phyloP scores from a whole-genome alignment of 768 basidiomycete species.

The Butyriboletus loyo region DNA sequence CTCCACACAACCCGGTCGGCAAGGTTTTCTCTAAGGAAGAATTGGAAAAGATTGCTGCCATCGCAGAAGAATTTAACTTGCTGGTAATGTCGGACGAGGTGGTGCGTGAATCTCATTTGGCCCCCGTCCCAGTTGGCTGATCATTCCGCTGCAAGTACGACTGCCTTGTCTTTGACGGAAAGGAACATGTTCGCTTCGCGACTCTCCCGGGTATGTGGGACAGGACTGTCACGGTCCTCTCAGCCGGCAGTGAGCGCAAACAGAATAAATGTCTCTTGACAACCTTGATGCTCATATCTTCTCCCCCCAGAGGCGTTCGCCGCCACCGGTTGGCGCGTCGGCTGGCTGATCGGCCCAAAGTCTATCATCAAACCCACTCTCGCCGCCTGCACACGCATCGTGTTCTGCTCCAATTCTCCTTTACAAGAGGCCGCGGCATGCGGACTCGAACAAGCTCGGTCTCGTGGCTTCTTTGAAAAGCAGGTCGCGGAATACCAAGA shows the following conservation, averaged over 20 bases:
- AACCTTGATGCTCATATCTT: not conserved
- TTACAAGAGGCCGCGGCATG: constrained; percentile 90
- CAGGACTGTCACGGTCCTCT: constrained; percentile 91
- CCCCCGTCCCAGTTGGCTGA: not conserved
- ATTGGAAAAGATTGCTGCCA: constrained; percentile 76
- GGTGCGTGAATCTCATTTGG: constrained; percentile 44
- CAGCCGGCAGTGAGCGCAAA: constrained; percentile 78
- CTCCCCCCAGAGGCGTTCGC: constrained; percentile 78
- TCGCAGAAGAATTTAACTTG: constrained; percentile 91
- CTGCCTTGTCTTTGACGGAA: constrained; percentile 82
- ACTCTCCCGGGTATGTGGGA: constrained; percentile 99
- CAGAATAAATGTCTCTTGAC: not conserved
- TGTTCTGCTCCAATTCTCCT: constrained; percentile 94
- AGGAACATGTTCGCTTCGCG: constrained; percentile 90
- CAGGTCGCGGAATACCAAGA: constrained; percentile 79
- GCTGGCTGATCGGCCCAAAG: constrained; percentile 89
- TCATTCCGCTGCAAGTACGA: constrained; percentile 65
- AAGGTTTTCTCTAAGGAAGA: constrained; percentile 90
- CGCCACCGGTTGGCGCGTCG: constrained; percentile 96
- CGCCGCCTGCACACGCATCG: constrained; percentile 89
- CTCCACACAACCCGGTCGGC: constrained; percentile 97
- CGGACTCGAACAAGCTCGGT: constrained; percentile 78
- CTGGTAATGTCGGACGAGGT: constrained; percentile 97
- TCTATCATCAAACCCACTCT: constrained; percentile 83
- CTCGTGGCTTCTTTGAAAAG: constrained; percentile 72